Base-by-base conservation (phyloP, 2,329 filamentous ascomycete species). In the Paradendryphiella salina region DNA sequence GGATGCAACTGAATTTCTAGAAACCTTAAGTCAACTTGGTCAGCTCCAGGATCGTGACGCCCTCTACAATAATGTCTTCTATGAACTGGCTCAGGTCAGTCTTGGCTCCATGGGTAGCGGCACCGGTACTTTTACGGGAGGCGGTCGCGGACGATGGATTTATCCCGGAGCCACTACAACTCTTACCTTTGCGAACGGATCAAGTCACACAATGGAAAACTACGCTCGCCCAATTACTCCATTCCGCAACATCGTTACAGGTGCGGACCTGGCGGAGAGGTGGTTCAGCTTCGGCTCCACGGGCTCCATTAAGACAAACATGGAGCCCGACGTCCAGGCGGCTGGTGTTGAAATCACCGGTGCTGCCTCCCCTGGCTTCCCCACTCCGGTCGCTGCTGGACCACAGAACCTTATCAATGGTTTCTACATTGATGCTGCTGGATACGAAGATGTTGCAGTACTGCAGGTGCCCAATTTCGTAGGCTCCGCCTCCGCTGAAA, bases 41-140 rank as follows among this genome's bases (percentile, higher is more conserved):
- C 70, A 66, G 26, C 74, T 78, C 15, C 82, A 85, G 57, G 82
- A 85, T 53, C 75, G 75, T 2, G 82, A 85, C 67, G 82, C 82
- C 20, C 74, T 83, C 49, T 85, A 80, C 72, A 79, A 79, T 66
- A 76, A 76, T 44, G 50, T 78, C 15, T 79, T 79, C 62, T 79
- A 78, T 53, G 67, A 72, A n/a, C 69, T 79, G 4, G 72, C 74
- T 0, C 72, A 76, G 43, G 67, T 79, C 23, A 70, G 73, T 7
- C 68, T 78, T 0, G 74, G 73, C 4, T 43, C 56, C n/a, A 57
- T 56, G n/a, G 76, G 77, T 5, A 63, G 65, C 11, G 76, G 70
- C 13, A 73, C 70, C 11, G 77, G 77, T 4, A 73, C 70, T 3
- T 79, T 80, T 59, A 66, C 70, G 14, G 72, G 72, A 29, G 75